Evolutionary conservation across 2,329 filamentous ascomycete species (phyloP), one percentile per base, ranked within the genome.

Genomic region (Penicillium sp.): DNA sequence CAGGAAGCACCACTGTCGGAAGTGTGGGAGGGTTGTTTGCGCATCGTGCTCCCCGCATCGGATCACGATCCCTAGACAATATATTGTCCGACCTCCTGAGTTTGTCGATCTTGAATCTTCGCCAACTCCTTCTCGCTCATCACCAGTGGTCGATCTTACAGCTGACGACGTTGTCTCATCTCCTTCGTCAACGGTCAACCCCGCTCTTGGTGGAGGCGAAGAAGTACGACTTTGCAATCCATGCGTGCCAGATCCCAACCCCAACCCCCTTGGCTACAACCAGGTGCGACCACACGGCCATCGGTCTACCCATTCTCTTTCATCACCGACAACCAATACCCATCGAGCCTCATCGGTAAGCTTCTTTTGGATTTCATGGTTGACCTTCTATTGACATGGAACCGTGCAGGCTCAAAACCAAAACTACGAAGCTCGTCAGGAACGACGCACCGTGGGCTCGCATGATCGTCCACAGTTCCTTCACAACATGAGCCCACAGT

Each of bases 1-100:
- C 64, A 80, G 92, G 55, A 95, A 95, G 66, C 92, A 97, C 72
- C 92, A 97, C 67, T 97, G 92, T 77, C 82, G 91, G 80, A 96
- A 95, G 80, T 97, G 92, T 66, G 92, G 92, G 38, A 79, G 90
- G 53, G 91, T 97, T 8, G 92, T 97, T 19, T 97, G 92, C 70
- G 84, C 85, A 50, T 78, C 83, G 16, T 97, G 92, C 73, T 96
- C 92, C 2, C 92, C 92, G 3, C 92, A 97, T 69, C 83, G 90
- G 53, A 97, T 97, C 65, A 95, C 88, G 3, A 96, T 97, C 55
- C 92, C 92, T 1, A 82, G 91, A 57, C 88, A 93, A 65, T 97
- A 89, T 67, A 95, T 97, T 57, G 90, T 96, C 22, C 86, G 86
- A 40, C 87, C 88, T 3, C 86, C 87, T 1, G 75, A 78, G 50